Conservation (phyloP, 2,329 filamentous ascomycete species). For the Colletotrichum kahawae region DNA sequence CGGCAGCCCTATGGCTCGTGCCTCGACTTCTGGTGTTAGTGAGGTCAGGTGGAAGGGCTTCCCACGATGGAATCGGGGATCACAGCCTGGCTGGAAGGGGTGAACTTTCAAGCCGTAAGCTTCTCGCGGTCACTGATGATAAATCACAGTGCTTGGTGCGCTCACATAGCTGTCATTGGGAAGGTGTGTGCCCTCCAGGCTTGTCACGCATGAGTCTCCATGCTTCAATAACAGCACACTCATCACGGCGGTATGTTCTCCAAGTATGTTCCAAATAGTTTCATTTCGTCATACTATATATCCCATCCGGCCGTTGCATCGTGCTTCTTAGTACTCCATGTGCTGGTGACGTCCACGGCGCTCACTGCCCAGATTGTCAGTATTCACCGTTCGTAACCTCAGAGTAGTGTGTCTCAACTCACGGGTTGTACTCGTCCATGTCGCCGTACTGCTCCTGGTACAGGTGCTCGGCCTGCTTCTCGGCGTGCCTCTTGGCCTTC, state of each 20-base stretch:
- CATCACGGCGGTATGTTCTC: fast-evolving
- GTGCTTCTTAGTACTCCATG: conserved; percentile 6
- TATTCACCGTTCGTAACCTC: background rate
- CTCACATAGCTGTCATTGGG: too few species aligned
- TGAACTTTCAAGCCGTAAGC: too few species aligned
- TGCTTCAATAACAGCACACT: background rate
- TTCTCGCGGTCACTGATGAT: too few species aligned
- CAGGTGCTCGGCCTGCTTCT: conserved; percentile 61
- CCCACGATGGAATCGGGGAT: background rate
- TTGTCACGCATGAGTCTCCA: too few species aligned
- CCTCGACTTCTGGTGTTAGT: fast-evolving
- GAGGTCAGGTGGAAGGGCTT: fast-evolving
- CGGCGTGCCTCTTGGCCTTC: conserved; percentile 63
- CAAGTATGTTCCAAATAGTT: background rate
- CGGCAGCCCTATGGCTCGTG: background rate
- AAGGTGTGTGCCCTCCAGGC: too few species aligned
- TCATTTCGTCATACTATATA: background rate
- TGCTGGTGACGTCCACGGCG: conserved; percentile 2
- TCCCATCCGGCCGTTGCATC: background rate
- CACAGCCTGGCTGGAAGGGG: fast-evolving
- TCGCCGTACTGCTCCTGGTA: conserved; percentile 67
- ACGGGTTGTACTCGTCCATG: conserved; percentile 62
- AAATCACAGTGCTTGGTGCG: too few species aligned
- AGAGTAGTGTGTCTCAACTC: conserved; percentile 31
- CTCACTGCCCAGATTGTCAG: background rate